Evolutionary conservation across 495 filamentous ascomycete species (phyloP).

Genomic region (Podospora anserina): DNA sequence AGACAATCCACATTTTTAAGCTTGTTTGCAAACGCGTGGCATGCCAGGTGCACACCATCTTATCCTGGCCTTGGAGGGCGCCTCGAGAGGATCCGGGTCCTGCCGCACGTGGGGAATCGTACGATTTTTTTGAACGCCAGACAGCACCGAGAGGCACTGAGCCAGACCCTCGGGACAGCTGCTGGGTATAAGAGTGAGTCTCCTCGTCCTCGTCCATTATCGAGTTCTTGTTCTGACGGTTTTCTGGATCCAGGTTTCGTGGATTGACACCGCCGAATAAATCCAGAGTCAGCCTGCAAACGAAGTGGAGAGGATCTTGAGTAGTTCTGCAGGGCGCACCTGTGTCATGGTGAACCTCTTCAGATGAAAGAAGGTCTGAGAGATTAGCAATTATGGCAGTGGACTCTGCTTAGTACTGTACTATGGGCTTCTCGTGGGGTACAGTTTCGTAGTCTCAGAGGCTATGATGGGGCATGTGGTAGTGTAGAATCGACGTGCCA

Average conservation of each 20-base stretch:
- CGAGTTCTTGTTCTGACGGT: not conserved
- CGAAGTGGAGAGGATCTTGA: not conserved
- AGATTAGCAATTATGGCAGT: not conserved
- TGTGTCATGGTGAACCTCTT: not conserved
- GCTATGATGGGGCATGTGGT: not conserved
- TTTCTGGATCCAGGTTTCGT: not conserved
- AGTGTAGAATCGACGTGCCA: not conserved
- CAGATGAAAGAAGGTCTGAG: not conserved
- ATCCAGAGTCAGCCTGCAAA: not conserved
- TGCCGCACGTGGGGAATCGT: conserved; percentile 32
- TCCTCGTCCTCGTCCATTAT: not conserved
- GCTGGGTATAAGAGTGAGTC: conserved; percentile 11
- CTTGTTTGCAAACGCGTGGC: conserved; percentile 12
- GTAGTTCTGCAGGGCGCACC: not conserved
- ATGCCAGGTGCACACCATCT: conserved; percentile 11
- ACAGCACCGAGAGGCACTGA: conserved; percentile 7
- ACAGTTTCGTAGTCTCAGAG: not conserved
- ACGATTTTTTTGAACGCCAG: conserved; percentile 28
- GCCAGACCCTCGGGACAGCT: not conserved
- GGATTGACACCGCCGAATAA: not conserved
- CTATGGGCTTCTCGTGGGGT: not conserved
- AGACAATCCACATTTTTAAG: conserved; percentile 13
- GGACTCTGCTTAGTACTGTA: not conserved
- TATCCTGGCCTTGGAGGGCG: conserved; percentile 20
- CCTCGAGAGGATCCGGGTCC: conserved; percentile 27